These are phyloP conservation scores for Aspergillus aculeatinus DNA, from an alignment of 2,329 filamentous ascomycete species.

Conservation along the genomic window DNA sequence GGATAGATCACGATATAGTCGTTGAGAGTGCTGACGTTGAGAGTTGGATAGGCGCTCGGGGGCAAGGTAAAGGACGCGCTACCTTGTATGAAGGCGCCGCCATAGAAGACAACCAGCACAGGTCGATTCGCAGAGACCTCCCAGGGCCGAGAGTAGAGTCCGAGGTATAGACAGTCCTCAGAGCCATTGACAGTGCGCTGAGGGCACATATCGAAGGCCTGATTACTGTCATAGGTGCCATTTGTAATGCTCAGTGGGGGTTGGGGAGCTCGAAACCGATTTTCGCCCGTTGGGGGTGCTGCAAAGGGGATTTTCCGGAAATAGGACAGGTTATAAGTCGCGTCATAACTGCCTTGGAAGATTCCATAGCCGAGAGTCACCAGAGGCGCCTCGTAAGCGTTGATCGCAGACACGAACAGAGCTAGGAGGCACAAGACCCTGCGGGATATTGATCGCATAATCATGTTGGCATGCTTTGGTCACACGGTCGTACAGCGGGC, in stretches of 20 bases:
- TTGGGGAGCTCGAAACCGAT: conserved; percentile 62
- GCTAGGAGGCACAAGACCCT: conserved; percentile 1
- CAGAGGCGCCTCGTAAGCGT: conserved; percentile 34
- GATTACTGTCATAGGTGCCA: conserved; percentile 56
- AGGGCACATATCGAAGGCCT: conserved; percentile 58
- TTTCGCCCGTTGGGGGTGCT: conserved; percentile 56
- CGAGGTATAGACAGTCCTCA: conserved; percentile 63
- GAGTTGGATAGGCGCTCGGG: conserved; percentile 57
- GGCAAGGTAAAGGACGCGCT: conserved; percentile 56
- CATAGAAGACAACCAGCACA: conserved; percentile 61
- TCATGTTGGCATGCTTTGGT: not conserved
- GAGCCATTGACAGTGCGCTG: conserved; percentile 57
- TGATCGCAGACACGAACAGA: conserved; percentile 11
- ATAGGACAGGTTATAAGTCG: conserved; percentile 57
- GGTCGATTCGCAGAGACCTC: conserved; percentile 46
- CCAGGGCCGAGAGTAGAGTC: conserved; percentile 61
- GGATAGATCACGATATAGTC: conserved; percentile 54
- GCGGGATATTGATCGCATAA: not conserved
- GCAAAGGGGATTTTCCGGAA: conserved; percentile 63
- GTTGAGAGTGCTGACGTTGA: conserved; percentile 54
- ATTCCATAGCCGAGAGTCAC: conserved; percentile 50
- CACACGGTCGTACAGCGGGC: not conserved
- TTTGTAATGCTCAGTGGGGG: conserved; percentile 51
- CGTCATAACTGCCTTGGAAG: conserved; percentile 54
- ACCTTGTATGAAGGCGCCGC: conserved; percentile 62